These are phyloP conservation scores for Bruguiera hainesii DNA, from an alignment of 441 rosid genomes.

Conservation along the genomic window DNA sequence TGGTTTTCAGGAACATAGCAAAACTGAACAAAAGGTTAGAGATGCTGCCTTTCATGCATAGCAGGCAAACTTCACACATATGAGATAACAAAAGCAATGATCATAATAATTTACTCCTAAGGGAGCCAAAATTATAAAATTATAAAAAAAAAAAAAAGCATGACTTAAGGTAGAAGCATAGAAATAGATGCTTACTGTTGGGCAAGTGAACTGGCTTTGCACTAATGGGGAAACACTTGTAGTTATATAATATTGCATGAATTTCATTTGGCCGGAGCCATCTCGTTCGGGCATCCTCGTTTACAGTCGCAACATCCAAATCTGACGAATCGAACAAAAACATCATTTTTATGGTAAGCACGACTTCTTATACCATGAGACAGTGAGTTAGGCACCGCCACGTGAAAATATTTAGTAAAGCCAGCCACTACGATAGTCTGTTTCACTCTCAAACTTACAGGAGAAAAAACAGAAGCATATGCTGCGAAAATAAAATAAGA, in stretches of 20 bases:
- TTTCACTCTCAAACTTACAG: background rate
- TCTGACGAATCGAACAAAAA: constrained; percentile 41
- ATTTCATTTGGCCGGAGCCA: constrained; percentile 99
- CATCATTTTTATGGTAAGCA: constrained; percentile 12
- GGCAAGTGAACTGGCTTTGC: constrained; percentile 91
- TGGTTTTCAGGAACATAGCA: too few relatives aligned
- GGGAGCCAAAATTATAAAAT: background rate
- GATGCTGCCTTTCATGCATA: too few relatives aligned
- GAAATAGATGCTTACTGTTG: constrained; percentile 40
- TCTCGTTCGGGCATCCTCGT: constrained; percentile 75
- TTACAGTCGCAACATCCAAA: constrained; percentile 62
- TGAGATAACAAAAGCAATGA: background rate
- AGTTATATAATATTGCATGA: constrained; percentile 73
- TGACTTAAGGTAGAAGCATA: constrained; percentile 1
- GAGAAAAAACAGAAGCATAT: background rate
- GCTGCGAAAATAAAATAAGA: background rate
- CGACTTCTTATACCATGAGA: background rate
- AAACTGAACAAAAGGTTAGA: too few relatives aligned
- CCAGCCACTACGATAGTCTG: background rate
- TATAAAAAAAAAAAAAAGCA: background rate
- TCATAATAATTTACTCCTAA: background rate
- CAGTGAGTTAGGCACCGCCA: background rate
- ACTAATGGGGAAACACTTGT: constrained; percentile 57
- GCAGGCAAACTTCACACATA: too few relatives aligned
- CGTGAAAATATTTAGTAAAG: background rate